phyloP scores from a whole-genome alignment of 2,329 filamentous ascomycete genomes.

The Orbilia blumenaviensis region DNA sequence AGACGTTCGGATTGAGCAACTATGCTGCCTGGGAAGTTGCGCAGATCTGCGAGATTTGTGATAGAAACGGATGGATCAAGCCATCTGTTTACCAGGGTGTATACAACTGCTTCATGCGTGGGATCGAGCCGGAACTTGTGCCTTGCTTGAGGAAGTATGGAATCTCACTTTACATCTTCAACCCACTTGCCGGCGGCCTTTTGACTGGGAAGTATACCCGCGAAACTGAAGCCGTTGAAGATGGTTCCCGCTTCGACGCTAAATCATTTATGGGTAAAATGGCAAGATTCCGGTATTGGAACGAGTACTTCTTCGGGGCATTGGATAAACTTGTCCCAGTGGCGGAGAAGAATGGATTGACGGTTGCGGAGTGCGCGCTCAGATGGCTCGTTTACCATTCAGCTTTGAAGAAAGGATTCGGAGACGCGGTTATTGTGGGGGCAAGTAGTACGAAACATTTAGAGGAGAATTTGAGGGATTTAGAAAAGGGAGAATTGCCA shows the following conservation, averaged over 20 bases:
- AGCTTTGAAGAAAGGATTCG: conserved; percentile 63
- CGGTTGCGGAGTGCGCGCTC: conserved; percentile 76
- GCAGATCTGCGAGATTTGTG: conserved; percentile 81
- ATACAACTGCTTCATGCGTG: conserved; percentile 82
- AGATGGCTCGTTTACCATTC: conserved; percentile 78
- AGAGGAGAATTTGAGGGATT: conserved; percentile 67
- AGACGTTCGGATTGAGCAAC: conserved; percentile 80
- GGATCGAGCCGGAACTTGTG: conserved; percentile 78
- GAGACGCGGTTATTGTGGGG: conserved; percentile 70
- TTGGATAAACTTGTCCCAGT: conserved; percentile 74
- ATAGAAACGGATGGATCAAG: conserved; percentile 80
- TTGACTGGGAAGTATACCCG: conserved; percentile 78
- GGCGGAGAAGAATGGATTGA: conserved; percentile 73
- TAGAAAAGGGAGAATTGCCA: conserved; percentile 77
- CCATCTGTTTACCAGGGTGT: conserved; percentile 87
- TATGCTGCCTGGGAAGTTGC: conserved; percentile 88
- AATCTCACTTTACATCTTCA: conserved; percentile 81
- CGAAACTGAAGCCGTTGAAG: conserved; percentile 62
- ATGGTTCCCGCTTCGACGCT: conserved; percentile 60
- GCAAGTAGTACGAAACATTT: conserved; percentile 69
- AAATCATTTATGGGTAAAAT: conserved; percentile 71
- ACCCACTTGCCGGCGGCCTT: conserved; percentile 81
- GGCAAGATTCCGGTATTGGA: conserved; percentile 77
- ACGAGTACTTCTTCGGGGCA: conserved; percentile 73
- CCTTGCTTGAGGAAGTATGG: conserved; percentile 78